Base-by-base conservation (phyloP, 1,139 yeast species). In the Blastobotrys arbuscula region DNA sequence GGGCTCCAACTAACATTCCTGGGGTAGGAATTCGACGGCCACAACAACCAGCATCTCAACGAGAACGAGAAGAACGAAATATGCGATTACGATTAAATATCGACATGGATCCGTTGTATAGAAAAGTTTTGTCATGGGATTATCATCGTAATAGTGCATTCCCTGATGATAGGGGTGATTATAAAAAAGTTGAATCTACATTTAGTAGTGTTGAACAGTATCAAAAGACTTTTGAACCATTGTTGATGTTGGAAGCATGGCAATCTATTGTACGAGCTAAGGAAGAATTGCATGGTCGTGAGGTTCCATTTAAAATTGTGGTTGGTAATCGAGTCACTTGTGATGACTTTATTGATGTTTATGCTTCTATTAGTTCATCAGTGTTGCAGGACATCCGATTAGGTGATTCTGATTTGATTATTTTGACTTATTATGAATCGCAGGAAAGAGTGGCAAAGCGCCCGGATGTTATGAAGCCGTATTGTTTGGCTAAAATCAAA, bases 211-310 rank as follows among this genome's bases (percentile, higher is more conserved):
- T 82, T 1, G 72, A 70, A 15, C 88, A 84, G 5, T 94, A 94
- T 61, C 76, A 76, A 44, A 70, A 72, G 34, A 73, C 78, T 0
- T 84, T 87, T 61, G 88, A 82, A 57, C 97, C 98, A 0, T 71
- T 94, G 42, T 69, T 94, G 42, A 71, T 90, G 68, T 69, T 90
- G 42, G 98, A 94, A 69, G 86, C 96, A 55, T 94, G 97, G 97
- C 96, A 90, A 61, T 86, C 89, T 0, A 78, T 94, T 33, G 83
- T 81, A 54, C 75, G 87, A 2, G 80, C 92, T 0, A 82, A 84
- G 56, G 78, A 78, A 47, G 79, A 87, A 20, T 50, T 41, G 13
- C 75, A 76, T 2, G 47, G 40, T n/a, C 75, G 76, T 1, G 79
- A 77, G 26, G 82, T 79, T 52, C 90, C 96, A 0, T 84, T 92